Evolutionary conservation across 306 rosid genomes (phyloP).

Genomic region (Vicia faba): DNA sequence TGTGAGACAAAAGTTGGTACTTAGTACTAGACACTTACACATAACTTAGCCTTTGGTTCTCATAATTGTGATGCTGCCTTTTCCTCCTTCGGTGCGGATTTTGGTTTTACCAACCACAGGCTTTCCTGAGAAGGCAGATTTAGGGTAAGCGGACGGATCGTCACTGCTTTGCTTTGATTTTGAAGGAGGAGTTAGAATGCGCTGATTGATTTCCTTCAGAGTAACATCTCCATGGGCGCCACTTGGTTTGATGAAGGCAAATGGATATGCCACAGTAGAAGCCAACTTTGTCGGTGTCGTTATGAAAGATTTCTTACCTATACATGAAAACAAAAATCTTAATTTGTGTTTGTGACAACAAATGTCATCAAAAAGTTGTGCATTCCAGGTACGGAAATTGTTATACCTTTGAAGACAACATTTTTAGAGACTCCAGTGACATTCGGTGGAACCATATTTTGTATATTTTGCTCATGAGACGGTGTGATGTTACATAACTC

Average conservation of each 20-base stretch:
- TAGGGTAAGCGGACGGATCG: slow-evolving; percentile 70
- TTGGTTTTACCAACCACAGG: slow-evolving; percentile 95
- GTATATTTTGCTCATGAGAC: slow-evolving; percentile 50
- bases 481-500: slow-evolving; percentile 54
- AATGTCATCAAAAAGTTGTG: not conserved
- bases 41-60: slow-evolving; percentile 88
- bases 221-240: slow-evolving; percentile 95
- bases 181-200: slow-evolving; percentile 73
- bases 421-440: slow-evolving; percentile 51
- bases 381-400: not conserved
- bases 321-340: slow-evolving; percentile 38
- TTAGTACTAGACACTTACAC: slow-evolving; percentile 34
- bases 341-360: slow-evolving; percentile 29
- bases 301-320: slow-evolving; percentile 82
- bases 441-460: slow-evolving; percentile 46
- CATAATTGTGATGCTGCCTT: slow-evolving; percentile 98
- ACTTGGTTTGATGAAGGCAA: slow-evolving; percentile 91
- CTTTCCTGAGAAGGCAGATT: slow-evolving; percentile 97
- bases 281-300: slow-evolving; percentile 71
- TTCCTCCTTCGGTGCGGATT: slow-evolving; percentile 92
- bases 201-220: slow-evolving; percentile 94
- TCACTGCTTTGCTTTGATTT: slow-evolving; percentile 55
- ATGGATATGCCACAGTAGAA: slow-evolving; percentile 91
- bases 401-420: slow-evolving; percentile 76
- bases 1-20: slow-evolving; percentile 33